Conservation (phyloP, 371 early-diverging fungal genomes). For the Batrachochytrium dendrobatidis region DNA sequence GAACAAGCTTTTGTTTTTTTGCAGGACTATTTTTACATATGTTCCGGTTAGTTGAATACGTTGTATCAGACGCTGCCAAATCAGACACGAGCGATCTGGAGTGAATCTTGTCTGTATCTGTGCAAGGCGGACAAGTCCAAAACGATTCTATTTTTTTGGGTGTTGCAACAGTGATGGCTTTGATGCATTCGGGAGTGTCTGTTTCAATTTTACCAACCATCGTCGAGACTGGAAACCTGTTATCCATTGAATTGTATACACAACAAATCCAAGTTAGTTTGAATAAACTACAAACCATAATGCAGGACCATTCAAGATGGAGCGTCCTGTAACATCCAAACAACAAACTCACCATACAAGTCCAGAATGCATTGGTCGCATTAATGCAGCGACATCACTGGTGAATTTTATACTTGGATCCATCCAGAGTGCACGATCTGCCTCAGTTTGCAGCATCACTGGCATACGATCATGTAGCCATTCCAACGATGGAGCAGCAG, state of each 20-base stretch:
- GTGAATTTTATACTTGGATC: slow-evolving; percentile 40
- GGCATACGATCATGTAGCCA: slow-evolving; percentile 71
- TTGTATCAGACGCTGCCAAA: too few relatives aligned
- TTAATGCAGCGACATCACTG: neutral
- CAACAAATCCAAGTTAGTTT: too few relatives aligned
- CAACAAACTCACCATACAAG: neutral
- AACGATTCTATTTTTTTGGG: too few relatives aligned
- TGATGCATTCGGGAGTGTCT: slow-evolving; percentile 41
- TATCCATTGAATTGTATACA: neutral
- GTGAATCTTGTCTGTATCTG: too few relatives aligned
- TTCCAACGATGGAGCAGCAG: slow-evolving; percentile 33
- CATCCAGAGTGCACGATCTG: slow-evolving; percentile 51
- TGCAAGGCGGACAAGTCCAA: too few relatives aligned
- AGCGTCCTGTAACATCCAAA: slow-evolving; percentile 1
- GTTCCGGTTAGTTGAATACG: too few relatives aligned
- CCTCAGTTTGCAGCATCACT: slow-evolving; percentile 49
- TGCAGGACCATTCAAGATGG: neutral
- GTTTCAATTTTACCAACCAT: slow-evolving; percentile 42
- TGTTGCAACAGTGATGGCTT: too few relatives aligned
- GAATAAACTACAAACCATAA: too few relatives aligned
- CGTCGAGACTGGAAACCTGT: slow-evolving; percentile 29
- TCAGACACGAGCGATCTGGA: too few relatives aligned
- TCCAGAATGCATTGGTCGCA: neutral
- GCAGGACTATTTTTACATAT: too few relatives aligned
- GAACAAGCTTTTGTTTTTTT: too few relatives aligned